These are phyloP conservation scores for Hemileccinum impolitum DNA, from an alignment of 768 basidiomycete species.

Conservation along the genomic window DNA sequence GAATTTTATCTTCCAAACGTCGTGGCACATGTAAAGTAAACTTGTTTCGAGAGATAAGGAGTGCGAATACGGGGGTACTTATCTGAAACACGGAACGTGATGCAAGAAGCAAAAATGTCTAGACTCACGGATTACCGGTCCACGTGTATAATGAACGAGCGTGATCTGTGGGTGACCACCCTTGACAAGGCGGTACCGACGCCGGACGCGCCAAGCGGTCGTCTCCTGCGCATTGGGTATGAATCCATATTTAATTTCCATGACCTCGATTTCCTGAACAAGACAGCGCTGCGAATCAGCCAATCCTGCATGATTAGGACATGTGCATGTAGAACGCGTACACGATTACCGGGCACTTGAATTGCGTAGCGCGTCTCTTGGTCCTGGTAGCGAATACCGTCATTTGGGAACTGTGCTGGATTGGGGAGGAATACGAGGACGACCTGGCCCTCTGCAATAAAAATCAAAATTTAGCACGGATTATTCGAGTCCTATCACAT, in stretches of 20 bases:
- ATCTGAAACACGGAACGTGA: conserved; percentile 19
- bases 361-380: conserved; percentile 56
- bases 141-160: conserved; percentile 74
- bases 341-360: conserved; percentile 52
- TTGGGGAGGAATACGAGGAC: conserved; percentile 63
- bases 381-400: conserved; percentile 77
- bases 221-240: conserved; percentile 62
- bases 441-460: conserved; percentile 55
- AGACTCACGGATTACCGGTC: conserved; percentile 57
- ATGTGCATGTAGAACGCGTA: conserved; percentile 34
- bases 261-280: conserved; percentile 70
- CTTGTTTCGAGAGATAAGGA: conserved; percentile 7
- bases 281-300: not conserved
- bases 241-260: conserved; percentile 73
- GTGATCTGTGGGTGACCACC: conserved; percentile 73
- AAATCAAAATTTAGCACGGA: not conserved
- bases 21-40: not conserved
- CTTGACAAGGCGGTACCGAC: conserved; percentile 69
- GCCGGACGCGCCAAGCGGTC: conserved; percentile 62
- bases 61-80: conserved; percentile 6
- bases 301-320: not conserved
- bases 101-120: not conserved
- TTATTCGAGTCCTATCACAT: not conserved
- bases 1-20: not conserved
- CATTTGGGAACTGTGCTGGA: conserved; percentile 61